A percentile compares a stretch with the other conserved stretches of the same genome.
Evolutionary conservation across 148 eudicot species (phyloP).

Genomic region (Vaccinium vitisidaea): DNA sequence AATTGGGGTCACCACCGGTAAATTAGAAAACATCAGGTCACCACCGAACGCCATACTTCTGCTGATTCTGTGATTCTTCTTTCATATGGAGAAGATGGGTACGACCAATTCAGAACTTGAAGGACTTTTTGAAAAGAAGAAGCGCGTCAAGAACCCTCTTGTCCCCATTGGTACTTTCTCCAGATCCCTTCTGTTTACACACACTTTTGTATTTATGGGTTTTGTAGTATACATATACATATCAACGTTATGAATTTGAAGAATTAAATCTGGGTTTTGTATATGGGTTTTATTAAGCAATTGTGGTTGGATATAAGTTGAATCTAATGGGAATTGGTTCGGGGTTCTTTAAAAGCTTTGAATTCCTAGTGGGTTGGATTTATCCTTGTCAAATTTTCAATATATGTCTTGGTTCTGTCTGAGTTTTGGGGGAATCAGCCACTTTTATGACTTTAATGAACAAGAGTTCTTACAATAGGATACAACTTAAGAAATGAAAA

Average conservation of each 20-base stretch:
- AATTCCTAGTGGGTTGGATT: too few species aligned
- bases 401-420: too few species aligned
- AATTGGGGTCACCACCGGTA: background rate
- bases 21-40: background rate
- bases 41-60: background rate
- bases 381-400: too few species aligned
- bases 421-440: background rate
- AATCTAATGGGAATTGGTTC: background rate
- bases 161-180: conserved; percentile 61
- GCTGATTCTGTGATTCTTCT: background rate
- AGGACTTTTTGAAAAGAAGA: conserved; percentile 47
- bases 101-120: conserved; percentile 32
- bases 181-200: background rate
- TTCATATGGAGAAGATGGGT: conserved; percentile 27
- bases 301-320: too few species aligned
- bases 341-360: background rate
- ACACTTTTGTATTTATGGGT: too few species aligned
- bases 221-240: background rate
- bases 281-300: too few species aligned
- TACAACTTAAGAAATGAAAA: background rate
- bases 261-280: background rate
- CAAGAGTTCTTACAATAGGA: background rate
- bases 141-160: conserved; percentile 64
- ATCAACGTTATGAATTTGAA: background rate
- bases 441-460: background rate